A percentile compares a stretch with the other conserved stretches of the same genome.
These are phyloP conservation scores for Acidomyces sp. DNA, from an alignment of 495 filamentous ascomycete genomes.

Conservation along the genomic window DNA sequence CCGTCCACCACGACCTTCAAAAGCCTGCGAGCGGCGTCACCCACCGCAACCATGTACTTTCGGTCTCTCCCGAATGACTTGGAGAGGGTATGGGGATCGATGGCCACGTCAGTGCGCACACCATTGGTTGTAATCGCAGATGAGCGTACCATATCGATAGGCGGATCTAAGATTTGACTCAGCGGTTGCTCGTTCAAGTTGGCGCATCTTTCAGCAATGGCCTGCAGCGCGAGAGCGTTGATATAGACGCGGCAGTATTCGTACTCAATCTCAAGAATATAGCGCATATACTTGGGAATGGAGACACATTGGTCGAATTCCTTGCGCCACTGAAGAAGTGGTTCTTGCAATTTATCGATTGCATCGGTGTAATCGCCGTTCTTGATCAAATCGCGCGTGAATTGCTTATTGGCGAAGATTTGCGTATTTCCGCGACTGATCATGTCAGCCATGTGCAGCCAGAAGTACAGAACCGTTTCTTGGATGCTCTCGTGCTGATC, in stretches of 20 bases:
- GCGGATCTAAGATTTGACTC: neutral
- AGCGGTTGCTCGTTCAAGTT: constrained; percentile 39
- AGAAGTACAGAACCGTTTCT: constrained; percentile 75
- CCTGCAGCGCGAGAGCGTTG: constrained; percentile 86
- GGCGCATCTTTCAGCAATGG: constrained; percentile 85
- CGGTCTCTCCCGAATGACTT: constrained; percentile 51
- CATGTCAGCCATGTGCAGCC: constrained; percentile 78
- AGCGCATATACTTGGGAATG: constrained; percentile 55
- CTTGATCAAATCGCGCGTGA: constrained; percentile 75
- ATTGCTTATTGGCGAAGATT: constrained; percentile 68
- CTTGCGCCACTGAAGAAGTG: constrained; percentile 58
- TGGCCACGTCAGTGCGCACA: constrained; percentile 25
- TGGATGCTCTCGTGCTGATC: constrained; percentile 31
- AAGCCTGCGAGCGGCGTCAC: constrained; percentile 73
- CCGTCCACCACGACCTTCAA: constrained; percentile 71
- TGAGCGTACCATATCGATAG: constrained; percentile 8
- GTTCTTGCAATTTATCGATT: constrained; percentile 68
- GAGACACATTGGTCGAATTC: constrained; percentile 26
- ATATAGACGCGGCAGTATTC: constrained; percentile 51
- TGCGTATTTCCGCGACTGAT: constrained; percentile 78
- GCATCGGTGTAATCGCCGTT: constrained; percentile 65
- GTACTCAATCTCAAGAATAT: constrained; percentile 66
- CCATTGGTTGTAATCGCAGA: constrained; percentile 37
- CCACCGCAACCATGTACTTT: constrained; percentile 75
- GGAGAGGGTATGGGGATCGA: constrained; percentile 41